These are phyloP conservation scores for Petunia axillaris DNA, from an alignment of 257 asterid species.

Conservation along the genomic window DNA sequence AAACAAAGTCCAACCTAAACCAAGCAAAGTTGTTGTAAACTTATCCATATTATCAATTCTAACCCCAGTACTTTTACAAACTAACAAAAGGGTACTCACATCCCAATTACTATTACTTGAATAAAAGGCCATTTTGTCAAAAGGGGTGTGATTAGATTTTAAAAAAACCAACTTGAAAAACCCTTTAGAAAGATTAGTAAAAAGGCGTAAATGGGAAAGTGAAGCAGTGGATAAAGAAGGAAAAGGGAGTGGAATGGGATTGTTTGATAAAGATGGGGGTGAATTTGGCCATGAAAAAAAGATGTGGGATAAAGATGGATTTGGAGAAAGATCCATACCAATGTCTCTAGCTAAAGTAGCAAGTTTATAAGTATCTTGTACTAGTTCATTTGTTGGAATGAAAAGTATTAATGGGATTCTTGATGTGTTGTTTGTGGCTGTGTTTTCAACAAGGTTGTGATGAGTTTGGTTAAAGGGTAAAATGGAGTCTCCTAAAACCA, in stretches of 20 bases:
- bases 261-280: slow-evolving; percentile 35
- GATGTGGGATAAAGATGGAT: slow-evolving; percentile 67
- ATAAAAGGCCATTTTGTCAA: slow-evolving; percentile 40
- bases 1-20: slow-evolving; percentile 67
- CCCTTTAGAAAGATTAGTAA: slow-evolving; percentile 50
- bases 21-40: slow-evolving; percentile 45
- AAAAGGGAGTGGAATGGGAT: slow-evolving; percentile 61
- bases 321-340: slow-evolving; percentile 68
- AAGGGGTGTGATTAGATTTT: slow-evolving; percentile 37
- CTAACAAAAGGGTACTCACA: slow-evolving; percentile 45
- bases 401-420: slow-evolving; percentile 54
- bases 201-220: slow-evolving; percentile 61
- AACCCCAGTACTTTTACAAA: slow-evolving; percentile 39
- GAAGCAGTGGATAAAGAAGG: slow-evolving; percentile 64
- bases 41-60: slow-evolving; percentile 41
- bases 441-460: background rate
- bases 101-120: slow-evolving; percentile 57
- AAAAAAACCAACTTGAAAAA: slow-evolving; percentile 65
- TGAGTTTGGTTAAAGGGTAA: slow-evolving; percentile 28
- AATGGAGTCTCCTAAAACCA: slow-evolving; percentile 48
- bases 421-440: background rate
- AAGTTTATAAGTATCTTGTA: slow-evolving; percentile 55
- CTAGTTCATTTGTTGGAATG: slow-evolving; percentile 57
- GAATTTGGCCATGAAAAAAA: slow-evolving; percentile 63
- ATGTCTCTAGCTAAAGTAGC: slow-evolving; percentile 57